phyloP scores from a whole-genome alignment of 352 stramenopile genomes.

The Globisporangium megalacanthum region DNA sequence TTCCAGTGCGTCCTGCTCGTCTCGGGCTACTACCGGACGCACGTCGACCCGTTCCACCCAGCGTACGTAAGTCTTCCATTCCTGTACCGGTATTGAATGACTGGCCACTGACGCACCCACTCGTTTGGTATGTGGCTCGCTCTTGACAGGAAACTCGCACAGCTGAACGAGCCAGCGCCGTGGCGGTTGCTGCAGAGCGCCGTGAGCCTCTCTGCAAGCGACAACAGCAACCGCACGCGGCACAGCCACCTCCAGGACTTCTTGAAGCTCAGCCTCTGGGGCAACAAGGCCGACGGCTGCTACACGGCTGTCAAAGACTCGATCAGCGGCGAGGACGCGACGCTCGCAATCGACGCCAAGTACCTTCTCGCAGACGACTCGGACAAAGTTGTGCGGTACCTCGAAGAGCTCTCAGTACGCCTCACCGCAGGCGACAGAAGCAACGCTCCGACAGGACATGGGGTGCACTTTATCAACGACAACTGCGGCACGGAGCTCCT shows the following conservation, averaged over 20 bases:
- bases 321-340: constrained; percentile 43
- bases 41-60: constrained; percentile 61
- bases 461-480: constrained; percentile 71
- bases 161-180: constrained; percentile 44
- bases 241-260: constrained; percentile 40
- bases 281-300: constrained; percentile 72
- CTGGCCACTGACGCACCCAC: background rate
- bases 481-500: constrained; percentile 74
- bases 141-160: constrained; percentile 34
- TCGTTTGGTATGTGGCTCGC: background rate
- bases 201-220: constrained; percentile 20
- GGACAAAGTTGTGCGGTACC: constrained; percentile 36
- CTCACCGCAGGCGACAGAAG: background rate
- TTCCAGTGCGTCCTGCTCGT: constrained; percentile 65
- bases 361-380: constrained; percentile 55
- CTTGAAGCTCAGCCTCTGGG: constrained; percentile 72
- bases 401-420: constrained; percentile 18
- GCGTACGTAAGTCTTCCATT: constrained; percentile 15
- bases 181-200: constrained; percentile 59
- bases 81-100: too few species aligned
- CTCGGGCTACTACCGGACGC: constrained; percentile 52
- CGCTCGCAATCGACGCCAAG: constrained; percentile 52
- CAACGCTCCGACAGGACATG: constrained; percentile 4
- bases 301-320: constrained; percentile 75
- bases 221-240: constrained; percentile 19